Base-by-base conservation (phyloP, 148 eudicot species). In the Heliosperma pusillum region DNA sequence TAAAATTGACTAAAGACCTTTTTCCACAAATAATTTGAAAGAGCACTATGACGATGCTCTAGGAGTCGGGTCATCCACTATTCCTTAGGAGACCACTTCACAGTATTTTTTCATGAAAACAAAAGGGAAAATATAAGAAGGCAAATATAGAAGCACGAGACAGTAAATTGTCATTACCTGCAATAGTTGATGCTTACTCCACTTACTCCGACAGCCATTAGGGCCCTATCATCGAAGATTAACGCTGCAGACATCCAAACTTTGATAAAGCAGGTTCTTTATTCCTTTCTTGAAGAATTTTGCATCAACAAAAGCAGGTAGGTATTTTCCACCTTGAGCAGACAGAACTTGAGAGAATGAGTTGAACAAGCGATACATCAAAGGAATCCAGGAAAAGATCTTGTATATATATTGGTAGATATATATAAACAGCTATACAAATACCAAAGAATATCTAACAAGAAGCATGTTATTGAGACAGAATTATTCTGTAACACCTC, bases 1-100 rank as follows among this genome's bases (percentile, higher is more conserved):
- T 40, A 26, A n/a, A 68, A 22, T 13, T 66, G 52, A 66, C 20
- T 74, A 47, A 26, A 47, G 33, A 59, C 59, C 64, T 66, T 20
- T 30, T 33, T 33, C 71, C 10, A 44, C 42, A 20, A 69, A 74
- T 58, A 27, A 55, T 57, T 52, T 69, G 60, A 57, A 68, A 59
- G 44, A 68, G 64, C 71, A 76, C 59, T 53, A 70, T 44, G 69
- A 60, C 57, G 44, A 47, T 63, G 70, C 64, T 69, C 66, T 47
- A 69, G 58, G 20, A 69, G 7, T 63, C 58, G 79, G 79, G 19
- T 21, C 68, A 59, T 76, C 60, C 73, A 76, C 33, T 44, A 44
- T 40, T 69, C 29, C 58, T 67, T 67, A 76, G 56, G 17, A 66
- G 36, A 20, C 30, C 66, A 76, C 25, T 61, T 26, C 60, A 68